Evolutionary conservation across 345 rosid species (phyloP), one percentile per base, ranked within the genome.

Genomic region (Ailanthus altissimus): DNA sequence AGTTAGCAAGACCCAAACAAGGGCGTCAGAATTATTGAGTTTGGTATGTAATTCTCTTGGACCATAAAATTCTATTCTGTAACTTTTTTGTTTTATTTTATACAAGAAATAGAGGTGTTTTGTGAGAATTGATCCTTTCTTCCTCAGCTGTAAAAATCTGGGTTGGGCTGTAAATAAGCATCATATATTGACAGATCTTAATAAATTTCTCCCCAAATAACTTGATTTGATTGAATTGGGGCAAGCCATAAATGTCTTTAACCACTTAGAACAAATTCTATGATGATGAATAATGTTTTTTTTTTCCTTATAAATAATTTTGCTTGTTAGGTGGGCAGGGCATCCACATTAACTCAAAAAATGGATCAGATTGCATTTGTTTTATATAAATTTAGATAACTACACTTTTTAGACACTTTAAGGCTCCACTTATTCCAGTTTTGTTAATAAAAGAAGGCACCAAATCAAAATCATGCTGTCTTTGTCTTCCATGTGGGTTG

Each of bases 401-500:
- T 1, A 25, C 77, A 74, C 68, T 61, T 46, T 45, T 6, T n/a
- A n/a, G 15, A 28, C 63, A 63, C 70, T 63, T 64, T 64, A 38
- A 64, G 51, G 66, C 40, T 14, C 71, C 36, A 50, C 70, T 14
- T 7, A 7, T 23, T 12, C 36, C 3, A 38, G 5, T 20, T n/a
- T 49, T 50, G 58, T 61, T 7, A 32, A 32, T 32, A 42, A 53
- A 38, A 54, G 25, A 43, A 51, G 25, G 43, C 63, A 64, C 56
- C 66, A 54, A 40, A 66, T 43, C 66, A 23, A 32, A 67, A 57
- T 76, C 66, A 57, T 26, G 47, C 45, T 42, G 73, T 57, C 56
- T 43, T 25, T 66, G 73, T 67, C 66, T 76, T 56, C 79, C 79
- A 67, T 67, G 79, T 76, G 79, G 64, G 28, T 9, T 76, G 66